A percentile compares a stretch with the other conserved stretches of the same genome.
Evolutionary conservation across 352 stramenopile genomes (phyloP).

Genomic region (Pythium grandisporangium): DNA sequence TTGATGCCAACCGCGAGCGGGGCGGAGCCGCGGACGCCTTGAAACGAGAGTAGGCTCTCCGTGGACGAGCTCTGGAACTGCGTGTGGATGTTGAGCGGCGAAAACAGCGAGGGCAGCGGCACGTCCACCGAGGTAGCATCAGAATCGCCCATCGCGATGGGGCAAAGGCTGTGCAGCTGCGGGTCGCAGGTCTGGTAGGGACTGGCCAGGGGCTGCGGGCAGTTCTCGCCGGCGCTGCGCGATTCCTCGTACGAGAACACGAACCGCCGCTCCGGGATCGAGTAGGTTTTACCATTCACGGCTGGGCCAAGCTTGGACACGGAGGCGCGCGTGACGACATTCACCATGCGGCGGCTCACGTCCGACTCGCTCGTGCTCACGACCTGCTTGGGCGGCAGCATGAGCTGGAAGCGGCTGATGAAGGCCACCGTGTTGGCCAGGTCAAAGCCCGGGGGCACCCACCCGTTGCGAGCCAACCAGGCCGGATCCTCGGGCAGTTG

Average conservation of each 20-base stretch:
- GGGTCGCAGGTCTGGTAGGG: slow-evolving; percentile 3
- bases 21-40: slow-evolving; percentile 3
- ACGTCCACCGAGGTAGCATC: slow-evolving; percentile 2
- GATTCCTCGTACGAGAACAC: slow-evolving; percentile 6
- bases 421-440: slow-evolving; percentile 5
- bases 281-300: slow-evolving; percentile 8
- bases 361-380: background rate
- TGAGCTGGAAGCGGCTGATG: slow-evolving; percentile 1
- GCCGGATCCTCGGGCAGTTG: slow-evolving; percentile 1
- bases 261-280: slow-evolving; percentile 5
- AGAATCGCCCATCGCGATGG: slow-evolving; percentile 1
- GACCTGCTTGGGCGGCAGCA: slow-evolving; percentile 4
- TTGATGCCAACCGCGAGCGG: slow-evolving; percentile 1
- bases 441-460: slow-evolving; percentile 5
- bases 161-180: slow-evolving; percentile 1
- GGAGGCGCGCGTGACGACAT: slow-evolving; percentile 1
- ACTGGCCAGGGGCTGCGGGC: background rate
- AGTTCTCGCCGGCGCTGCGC: background rate
- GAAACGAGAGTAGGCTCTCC: background rate
- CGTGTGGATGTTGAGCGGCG: slow-evolving; percentile 4
- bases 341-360: background rate
- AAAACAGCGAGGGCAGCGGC: slow-evolving; percentile 8
- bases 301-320: slow-evolving; percentile 6
- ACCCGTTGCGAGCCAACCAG: slow-evolving; percentile 5
- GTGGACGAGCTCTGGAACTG: background rate